Conservation (phyloP, 345 rosid species). For the Trapa incisa region DNA sequence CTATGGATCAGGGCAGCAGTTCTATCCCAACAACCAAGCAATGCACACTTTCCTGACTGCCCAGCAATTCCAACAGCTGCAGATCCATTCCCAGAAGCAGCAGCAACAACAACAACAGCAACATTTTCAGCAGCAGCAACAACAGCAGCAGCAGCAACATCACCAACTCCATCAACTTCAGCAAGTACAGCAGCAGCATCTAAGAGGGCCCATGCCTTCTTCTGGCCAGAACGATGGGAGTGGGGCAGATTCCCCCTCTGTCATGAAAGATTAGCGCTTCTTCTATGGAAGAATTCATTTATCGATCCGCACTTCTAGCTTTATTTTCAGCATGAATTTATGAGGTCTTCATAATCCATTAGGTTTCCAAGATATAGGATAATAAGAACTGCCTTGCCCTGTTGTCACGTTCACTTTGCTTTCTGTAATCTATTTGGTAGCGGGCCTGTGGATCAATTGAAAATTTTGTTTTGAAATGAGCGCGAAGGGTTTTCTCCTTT, state of each 20-base stretch:
- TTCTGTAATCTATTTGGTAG: too few relatives aligned
- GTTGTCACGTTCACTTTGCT: too few relatives aligned
- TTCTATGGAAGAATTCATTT: neutral
- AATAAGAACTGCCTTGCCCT: too few relatives aligned
- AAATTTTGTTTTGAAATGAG: too few relatives aligned
- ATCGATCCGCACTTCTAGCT: neutral
- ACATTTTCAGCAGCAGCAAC: neutral
- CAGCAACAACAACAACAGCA: constrained; percentile 31
- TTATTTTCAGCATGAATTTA: neutral
- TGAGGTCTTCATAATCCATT: neutral
- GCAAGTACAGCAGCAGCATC: constrained; percentile 11
- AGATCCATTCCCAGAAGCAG: constrained; percentile 75
- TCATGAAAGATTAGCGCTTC: constrained; percentile 20
- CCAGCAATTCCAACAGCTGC: constrained; percentile 88
- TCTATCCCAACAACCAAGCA: constrained; percentile 45
- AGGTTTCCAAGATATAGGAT: neutral
- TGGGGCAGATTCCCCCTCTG: constrained; percentile 20
- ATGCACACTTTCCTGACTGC: constrained; percentile 59
- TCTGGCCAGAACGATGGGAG: constrained; percentile 39
- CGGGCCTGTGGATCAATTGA: too few relatives aligned
- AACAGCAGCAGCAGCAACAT: neutral
- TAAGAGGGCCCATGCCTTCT: constrained; percentile 2
- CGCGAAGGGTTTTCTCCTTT: too few relatives aligned
- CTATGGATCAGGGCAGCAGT: constrained; percentile 50
- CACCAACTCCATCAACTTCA: neutral